A percentile compares a stretch with the other conserved stretches of the same genome.
Evolutionary conservation across 352 stramenopile genomes (phyloP).

Genomic region (Phytophthora litchii): DNA sequence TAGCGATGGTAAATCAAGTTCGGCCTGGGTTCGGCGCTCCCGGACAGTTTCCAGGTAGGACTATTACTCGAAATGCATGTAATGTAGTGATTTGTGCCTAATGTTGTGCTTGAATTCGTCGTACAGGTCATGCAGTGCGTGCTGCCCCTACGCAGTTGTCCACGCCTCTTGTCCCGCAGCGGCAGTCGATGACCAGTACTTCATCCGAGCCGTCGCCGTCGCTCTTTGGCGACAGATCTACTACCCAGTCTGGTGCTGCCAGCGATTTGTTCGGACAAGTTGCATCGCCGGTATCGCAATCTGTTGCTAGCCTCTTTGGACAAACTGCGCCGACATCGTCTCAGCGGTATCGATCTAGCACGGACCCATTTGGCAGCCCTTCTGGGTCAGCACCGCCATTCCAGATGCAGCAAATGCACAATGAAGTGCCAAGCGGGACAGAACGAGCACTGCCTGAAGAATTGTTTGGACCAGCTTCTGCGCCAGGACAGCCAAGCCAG

Average conservation of each 20-base stretch:
- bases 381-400: constrained; percentile 33
- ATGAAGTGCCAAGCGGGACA: constrained; percentile 16
- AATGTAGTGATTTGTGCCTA: neutral
- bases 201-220: constrained; percentile 17
- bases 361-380: constrained; percentile 39
- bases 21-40: constrained; percentile 28
- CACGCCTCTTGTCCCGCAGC: constrained; percentile 56
- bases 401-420: constrained; percentile 32
- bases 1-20: constrained; percentile 48
- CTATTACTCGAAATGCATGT: neutral
- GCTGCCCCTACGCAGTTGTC: constrained; percentile 60
- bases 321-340: constrained; percentile 5
- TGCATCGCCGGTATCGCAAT: constrained; percentile 3
- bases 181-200: constrained; percentile 28
- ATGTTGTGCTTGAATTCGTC: constrained; percentile 1
- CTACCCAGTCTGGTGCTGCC: constrained; percentile 1
- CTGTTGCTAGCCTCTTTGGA: constrained; percentile 22
- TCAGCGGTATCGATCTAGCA: constrained; percentile 30
- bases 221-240: constrained; percentile 13
- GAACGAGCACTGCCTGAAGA: constrained; percentile 38
- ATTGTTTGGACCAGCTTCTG: constrained; percentile 45
- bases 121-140: constrained; percentile 45
- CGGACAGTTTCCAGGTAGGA: constrained; percentile 33
- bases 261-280: constrained; percentile 34
- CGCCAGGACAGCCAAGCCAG: constrained; percentile 35